phyloP scores from a whole-genome alignment of 1,284 basidiomycete species.

The Trametes pubescens region DNA sequence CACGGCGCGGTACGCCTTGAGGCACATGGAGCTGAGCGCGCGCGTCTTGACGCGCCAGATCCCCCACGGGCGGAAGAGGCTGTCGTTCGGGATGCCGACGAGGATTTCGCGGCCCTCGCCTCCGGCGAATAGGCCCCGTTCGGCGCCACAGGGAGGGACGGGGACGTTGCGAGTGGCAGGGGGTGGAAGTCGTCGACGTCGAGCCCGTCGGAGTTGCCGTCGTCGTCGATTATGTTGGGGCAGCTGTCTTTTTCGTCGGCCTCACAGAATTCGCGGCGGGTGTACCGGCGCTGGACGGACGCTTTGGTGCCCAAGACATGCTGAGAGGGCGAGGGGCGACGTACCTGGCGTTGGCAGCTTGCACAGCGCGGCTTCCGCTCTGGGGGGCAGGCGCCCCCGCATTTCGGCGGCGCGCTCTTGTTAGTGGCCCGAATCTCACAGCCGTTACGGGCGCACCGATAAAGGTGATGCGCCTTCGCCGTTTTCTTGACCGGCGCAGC shows the following conservation, averaged over 20 bases:
- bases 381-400: constrained; percentile 14
- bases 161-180: too few relatives aligned
- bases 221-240: too few relatives aligned
- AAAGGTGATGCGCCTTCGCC: constrained; percentile 11
- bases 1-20: constrained; percentile 4
- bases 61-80: constrained; percentile 3
- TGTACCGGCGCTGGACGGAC: too few relatives aligned
- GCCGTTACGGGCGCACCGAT: constrained; percentile 18
- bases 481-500: constrained; percentile 1
- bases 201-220: too few relatives aligned
- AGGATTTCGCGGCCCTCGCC: constrained; percentile 12
- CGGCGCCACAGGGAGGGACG: too few relatives aligned
- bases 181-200: too few relatives aligned
- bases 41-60: constrained; percentile 11
- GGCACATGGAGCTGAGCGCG: constrained; percentile 12
- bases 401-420: constrained; percentile 12
- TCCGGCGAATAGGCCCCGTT: too few relatives aligned
- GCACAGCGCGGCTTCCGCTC: constrained; percentile 19
- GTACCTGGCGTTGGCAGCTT: constrained; percentile 13
- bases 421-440: constrained; percentile 18
- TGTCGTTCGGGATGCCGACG: constrained; percentile 11
- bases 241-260: too few relatives aligned
- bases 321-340: too few relatives aligned
- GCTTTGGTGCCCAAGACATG: too few relatives aligned
- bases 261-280: not conserved